Base-by-base conservation (phyloP, 257 asterid species). In the Nicotiana knightiana region DNA sequence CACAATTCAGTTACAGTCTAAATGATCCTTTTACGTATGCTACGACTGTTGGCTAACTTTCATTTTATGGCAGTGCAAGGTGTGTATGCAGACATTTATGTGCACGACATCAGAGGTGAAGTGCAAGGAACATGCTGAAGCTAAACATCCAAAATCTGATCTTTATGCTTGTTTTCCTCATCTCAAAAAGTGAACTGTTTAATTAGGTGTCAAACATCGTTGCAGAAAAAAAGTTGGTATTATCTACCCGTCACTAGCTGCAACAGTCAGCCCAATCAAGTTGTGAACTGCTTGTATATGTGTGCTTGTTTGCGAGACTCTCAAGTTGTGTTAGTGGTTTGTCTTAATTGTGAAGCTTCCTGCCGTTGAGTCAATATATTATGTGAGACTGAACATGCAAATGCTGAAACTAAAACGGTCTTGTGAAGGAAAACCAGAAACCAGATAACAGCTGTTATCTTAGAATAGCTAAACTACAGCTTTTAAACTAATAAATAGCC, bases 21-120 rank as follows among this genome's bases (percentile, higher is more conserved):
- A 58, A 58, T 58, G 2, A 21, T 9, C 16, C 67, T 26, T 24
- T 11, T 39, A 1, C 6, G 2, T 70, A 21, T 70, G n/a, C 3
- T 10, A 11, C n/a, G 59, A 16, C 46, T 39, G 12, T 43, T 21
- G 58, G 59, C 48, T 70, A 46, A 70, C 78, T 12, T 3, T 33
- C 46, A 57, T 70, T 70, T 70, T 12, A 16, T 55, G 89, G 88
- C 93, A 93, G 97, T 93, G 97, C 89, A 93, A 93, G 88, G 91
- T 90, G 48, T 93, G 97, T 82, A 93, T 93, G 97, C 97, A 93
- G 86, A 93, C 96, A 30, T 93, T 94, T 84, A 93, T 94, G 86
- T 94, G 98, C 91, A 94, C 98, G 4, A 94, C 97, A 4, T 89
- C 97, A 10, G 98, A 94, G 92, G 98, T 92, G 87, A 94, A 94